A percentile compares a stretch with the other conserved stretches of the same genome.
phyloP scores from a whole-genome alignment of 495 filamentous ascomycete species.

The Pseudevernia furfuracea region DNA sequence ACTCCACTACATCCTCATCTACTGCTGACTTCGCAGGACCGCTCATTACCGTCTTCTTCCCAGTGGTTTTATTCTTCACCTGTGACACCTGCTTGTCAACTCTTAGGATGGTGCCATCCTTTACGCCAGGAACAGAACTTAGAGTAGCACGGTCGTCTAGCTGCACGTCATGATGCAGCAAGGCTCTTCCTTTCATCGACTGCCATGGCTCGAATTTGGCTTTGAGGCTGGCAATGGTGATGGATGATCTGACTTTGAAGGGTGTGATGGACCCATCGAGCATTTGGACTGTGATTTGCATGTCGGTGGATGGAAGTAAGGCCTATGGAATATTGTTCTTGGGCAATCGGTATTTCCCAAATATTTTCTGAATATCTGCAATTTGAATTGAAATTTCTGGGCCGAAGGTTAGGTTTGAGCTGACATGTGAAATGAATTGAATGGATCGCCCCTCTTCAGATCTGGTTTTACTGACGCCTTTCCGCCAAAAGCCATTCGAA shows the following conservation, averaged over 20 bases:
- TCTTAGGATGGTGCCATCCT: not conserved
- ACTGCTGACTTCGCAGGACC: not conserved
- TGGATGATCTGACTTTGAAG: slow-evolving; percentile 3
- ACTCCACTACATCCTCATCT: not conserved
- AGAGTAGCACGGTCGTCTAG: slow-evolving; percentile 1
- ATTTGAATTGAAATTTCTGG: not conserved
- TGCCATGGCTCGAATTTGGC: slow-evolving; percentile 5
- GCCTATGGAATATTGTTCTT: not conserved
- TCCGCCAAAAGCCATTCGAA: not conserved
- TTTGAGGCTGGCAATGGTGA: not conserved
- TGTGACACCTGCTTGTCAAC: not conserved
- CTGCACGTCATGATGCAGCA: slow-evolving; percentile 1
- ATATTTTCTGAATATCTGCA: not conserved
- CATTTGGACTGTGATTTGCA: slow-evolving; percentile 5
- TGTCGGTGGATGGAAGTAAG: not conserved
- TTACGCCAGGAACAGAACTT: not conserved
- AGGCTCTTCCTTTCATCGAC: slow-evolving; percentile 1
- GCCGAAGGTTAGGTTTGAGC: not conserved
- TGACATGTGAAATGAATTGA: not conserved
- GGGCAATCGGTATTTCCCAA: not conserved
- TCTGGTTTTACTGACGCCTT: not conserved
- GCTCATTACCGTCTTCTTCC: not conserved
- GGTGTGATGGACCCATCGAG: not conserved
- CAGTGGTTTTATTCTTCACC: not conserved
- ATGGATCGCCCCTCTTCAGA: not conserved